Evolutionary conservation across 202 grass and related monocot species (phyloP), one percentile per base, ranked within the genome.

Genomic region (Eragrostis tef): DNA sequence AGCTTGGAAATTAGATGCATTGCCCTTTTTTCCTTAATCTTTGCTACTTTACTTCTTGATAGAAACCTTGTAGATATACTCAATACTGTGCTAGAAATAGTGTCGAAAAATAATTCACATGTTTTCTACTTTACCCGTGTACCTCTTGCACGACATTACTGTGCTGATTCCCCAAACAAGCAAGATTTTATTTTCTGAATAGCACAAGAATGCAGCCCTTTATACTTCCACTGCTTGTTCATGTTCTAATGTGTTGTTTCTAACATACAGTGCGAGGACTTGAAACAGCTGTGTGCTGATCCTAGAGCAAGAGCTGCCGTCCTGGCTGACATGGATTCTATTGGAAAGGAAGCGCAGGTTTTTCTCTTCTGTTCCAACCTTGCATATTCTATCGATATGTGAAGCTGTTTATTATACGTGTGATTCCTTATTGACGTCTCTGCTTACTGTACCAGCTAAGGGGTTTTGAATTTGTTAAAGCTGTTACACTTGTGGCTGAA

Each of bases 391-490:
- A 24, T 19, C 4, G 2, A 11, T 47, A 48, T 42, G 47, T 50
- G 71, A n/a, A 76, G 24, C 62, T 45, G 7, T 79, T 50, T 74
- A 42, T 45, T 21, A 15, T 80, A 51, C 10, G 10, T 44, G 31
- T 56, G 11, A 39, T 53, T 22, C 5, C 44, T 72, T 80, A 82
- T 16, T 67, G 44, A 90, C 5, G 25, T 56, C 52, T 80, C 2
- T 78, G 56, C 39, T 46, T n/a, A 12, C 70, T 75, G n/a, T 85
- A 74, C 88, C 90, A 98, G 94, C 84, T 98, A 81, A 93, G 94
- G 77, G 92, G 94, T 73, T 98, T 98, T 77, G 94, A 98, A 75
- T 93, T 91, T 80, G 94, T 86, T 20, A 98, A 91, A 93, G 86
- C 88, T 70, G 50, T 98, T 63, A 91, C 88, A 11, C 80, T 98